Evolutionary conservation across 257 asterid species (phyloP), one percentile per base, ranked within the genome.

Genomic region (Solanum chiquidenum): DNA sequence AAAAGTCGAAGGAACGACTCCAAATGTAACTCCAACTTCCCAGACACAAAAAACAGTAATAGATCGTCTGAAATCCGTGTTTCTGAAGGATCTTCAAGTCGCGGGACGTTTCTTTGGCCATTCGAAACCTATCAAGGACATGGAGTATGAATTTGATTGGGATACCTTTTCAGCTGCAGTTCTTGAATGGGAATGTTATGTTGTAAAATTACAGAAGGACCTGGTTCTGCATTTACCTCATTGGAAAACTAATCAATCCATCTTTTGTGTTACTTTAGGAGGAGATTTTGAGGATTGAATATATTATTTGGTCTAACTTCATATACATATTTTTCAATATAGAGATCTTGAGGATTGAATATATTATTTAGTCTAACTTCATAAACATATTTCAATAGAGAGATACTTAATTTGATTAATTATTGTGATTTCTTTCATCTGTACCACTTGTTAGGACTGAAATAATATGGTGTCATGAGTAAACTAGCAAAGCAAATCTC

Each of bases 151-250:
- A 12, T 90, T 96, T 44, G 91, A 93, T 44, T 88, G 91, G 92
- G 84, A 23, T 31, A 79, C 79, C 25, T 93, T 96, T 87, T 91
- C 89, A 90, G 88, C 89, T 84, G 91, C 91, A 29, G 89, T 93
- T 90, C 68, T 79, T 38, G 93, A 93, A 23, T 96, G 99, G 98
- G 98, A 93, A 91, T 92, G 91, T 84, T 95, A 94, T 89, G 87
- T 90, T 35, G 74, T 85, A 6, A 90, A 86, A 86, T 92, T 95
- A 89, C 90, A 77, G 25, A 89, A 91, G 83, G 90, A 94, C 80
- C 12, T 96, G 74, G 79, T 55, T 76, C 85, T 27, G 88, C 91
- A 95, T 90, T 86, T 95, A 44, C 94, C 96, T 4, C 83, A 87
- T 35, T 96, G 99, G 98, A 93, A 62, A 89, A 86, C n/a, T 13